These are phyloP conservation scores for Omphalotus guepiniiformis DNA, from an alignment of 768 basidiomycete species.

Conservation along the genomic window DNA sequence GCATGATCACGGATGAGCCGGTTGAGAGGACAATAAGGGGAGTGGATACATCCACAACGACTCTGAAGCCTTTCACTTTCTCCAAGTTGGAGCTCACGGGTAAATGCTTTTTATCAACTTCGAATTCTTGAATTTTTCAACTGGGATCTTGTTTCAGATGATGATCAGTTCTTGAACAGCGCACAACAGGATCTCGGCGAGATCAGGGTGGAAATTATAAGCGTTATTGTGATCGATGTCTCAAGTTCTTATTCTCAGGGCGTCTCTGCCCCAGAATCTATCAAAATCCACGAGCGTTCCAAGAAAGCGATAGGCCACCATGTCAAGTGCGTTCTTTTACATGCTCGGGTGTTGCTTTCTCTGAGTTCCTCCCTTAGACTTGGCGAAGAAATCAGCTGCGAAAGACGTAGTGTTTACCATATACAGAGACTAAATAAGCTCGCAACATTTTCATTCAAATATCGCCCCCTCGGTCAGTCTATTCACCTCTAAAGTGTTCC, in stretches of 20 bases:
- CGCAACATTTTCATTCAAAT: conserved; percentile 1
- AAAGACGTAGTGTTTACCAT: too few species aligned
- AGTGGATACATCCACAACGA: neutral
- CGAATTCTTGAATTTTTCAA: neutral
- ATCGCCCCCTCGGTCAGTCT: neutral
- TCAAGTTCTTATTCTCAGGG: neutral
- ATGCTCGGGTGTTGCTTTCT: neutral
- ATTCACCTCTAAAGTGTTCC: neutral
- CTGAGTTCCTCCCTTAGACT: too few species aligned
- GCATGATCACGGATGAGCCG: neutral
- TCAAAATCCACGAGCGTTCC: neutral
- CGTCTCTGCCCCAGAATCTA: too few species aligned
- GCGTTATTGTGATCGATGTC: neutral
- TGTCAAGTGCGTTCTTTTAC: neutral
- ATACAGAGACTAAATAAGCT: neutral
- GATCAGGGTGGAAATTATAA: neutral
- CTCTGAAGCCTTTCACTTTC: neutral
- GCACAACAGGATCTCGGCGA: neutral
- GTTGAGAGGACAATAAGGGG: neutral
- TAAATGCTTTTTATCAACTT: neutral
- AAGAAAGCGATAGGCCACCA: conserved; percentile 2
- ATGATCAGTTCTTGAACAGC: neutral
- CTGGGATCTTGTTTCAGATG: neutral
- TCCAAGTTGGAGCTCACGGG: neutral
- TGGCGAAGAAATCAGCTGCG: too few species aligned